Base-by-base conservation (phyloP, 805 yeast genomes). In the Komagataella phaffii region DNA sequence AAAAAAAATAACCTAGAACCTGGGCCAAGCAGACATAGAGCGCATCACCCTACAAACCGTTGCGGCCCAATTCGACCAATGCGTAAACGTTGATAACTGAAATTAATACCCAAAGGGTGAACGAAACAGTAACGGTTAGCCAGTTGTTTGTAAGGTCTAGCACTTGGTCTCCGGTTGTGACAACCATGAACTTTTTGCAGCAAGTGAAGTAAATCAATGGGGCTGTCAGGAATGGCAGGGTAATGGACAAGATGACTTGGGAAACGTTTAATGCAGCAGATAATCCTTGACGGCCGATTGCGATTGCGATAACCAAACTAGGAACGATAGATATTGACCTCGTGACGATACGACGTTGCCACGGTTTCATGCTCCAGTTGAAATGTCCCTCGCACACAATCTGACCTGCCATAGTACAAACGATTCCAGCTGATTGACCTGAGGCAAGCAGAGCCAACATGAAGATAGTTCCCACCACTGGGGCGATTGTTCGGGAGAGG, bases 381-480 rank as follows among this genome's bases (percentile, higher is more conserved):
- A 88, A 71, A 62, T 85, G 91, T 1, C 96, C 96, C 64, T 88
- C 96, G 58, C 85, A 76, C 1, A 88, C 95, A 59, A 88, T 84
- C 64, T 88, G 95, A 8, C 96, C 95, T 0, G 93, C 88, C 61
- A 88, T 83, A 0, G 96, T 88, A 61, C 95, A 88, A 2, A 88
- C 90, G 49, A 88, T 80, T 45, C 95, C 93, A 0, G 96, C 93
- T 50, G 88, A 80, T 58, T 83, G 86, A 6, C 95, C 96, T 54
- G 88, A 80, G 55, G 83, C 74, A 45, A 88, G 68, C 47, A 88
- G 69, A 1, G 96, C 95, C 48, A 86, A 66, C 85, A 86, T 86
- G 67, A 88, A 88, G 1, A 87, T 63, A 0, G 88, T 84, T 47
- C 95, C 96, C 0, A 85, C 90, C 2, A 76, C 81, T 8, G 85